Base-by-base conservation (phyloP, 768 basidiomycete species). In the Coprinellus aureogranulatus region DNA sequence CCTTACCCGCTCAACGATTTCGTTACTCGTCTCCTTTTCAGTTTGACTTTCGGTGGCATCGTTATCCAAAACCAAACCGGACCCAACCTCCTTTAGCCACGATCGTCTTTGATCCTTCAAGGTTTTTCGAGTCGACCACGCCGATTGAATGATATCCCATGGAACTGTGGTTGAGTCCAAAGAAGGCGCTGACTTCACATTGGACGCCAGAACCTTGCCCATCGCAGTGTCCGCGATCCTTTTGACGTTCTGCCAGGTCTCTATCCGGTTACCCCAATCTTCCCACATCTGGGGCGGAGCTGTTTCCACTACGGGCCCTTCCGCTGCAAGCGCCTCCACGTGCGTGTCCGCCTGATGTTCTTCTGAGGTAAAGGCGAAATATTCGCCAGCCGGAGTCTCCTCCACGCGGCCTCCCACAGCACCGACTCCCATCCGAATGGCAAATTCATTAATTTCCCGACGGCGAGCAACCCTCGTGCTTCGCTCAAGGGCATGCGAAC, bases 361-460 rank as follows among this genome's bases (percentile, higher is more conserved):
- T 46, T 31, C 52, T 55, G 34, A 6, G 8, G 34, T 6, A 34
- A 14, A 34, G 14, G 34, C 44, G 28, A 67, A 63, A 47, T 60
- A 60, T n/a, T 65, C 58, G 23, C 61, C 62, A 10, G 75, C 76
- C 57, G 72, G 66, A 30, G 70, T 67, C 26, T 68, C 62, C 45
- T 84, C 85, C 5, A 92, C 65, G 6, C 75, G 64, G 11, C 92
- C 92, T 10, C 92, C 92, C 6, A 91, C 79, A 0, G 82, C 81
- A 31, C 88, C 89, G 37, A 92, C 77, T 4, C 84, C 92, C 85
- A 92, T 90, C n/a, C 89, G 83, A 79, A 91, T 88, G 0, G 83
- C 86, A 45, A 94, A 72, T 64, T 90, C 87, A 67, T 94, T 94
- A 54, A 92, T 83, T 62, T 92, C 87, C 56, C 83, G 76, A 57